A percentile compares a stretch with the other conserved stretches of the same genome.
These are phyloP conservation scores for Astrothelium macrocarpum DNA, from an alignment of 495 filamentous ascomycete genomes.

Conservation along the genomic window DNA sequence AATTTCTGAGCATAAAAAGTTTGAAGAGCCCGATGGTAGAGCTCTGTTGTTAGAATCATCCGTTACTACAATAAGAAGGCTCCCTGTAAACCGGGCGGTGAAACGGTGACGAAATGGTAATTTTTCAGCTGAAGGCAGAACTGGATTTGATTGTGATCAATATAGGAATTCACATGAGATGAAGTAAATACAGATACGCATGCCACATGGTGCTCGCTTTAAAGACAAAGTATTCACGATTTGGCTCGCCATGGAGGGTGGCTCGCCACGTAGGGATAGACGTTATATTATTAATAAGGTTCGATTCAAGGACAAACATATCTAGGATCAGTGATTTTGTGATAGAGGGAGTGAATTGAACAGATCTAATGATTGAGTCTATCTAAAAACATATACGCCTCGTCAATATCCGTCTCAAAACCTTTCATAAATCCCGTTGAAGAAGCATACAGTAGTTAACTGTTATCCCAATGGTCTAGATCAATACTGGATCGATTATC, in stretches of 20 bases:
- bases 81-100: neutral
- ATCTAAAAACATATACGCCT: too few relatives aligned
- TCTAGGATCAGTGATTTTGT: too few relatives aligned
- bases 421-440: too few relatives aligned
- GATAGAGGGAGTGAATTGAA: too few relatives aligned
- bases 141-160: neutral
- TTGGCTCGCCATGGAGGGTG: neutral
- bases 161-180: neutral
- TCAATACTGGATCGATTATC: too few relatives aligned
- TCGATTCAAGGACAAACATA: too few relatives aligned
- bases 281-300: too few relatives aligned
- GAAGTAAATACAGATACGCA: constrained; percentile 1
- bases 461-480: too few relatives aligned
- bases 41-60: neutral
- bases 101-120: neutral
- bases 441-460: too few relatives aligned
- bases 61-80: neutral
- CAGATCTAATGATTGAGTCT: too few relatives aligned
- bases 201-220: constrained; percentile 13
- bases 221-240: constrained; percentile 10
- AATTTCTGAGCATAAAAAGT: neutral
- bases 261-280: neutral
- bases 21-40: neutral
- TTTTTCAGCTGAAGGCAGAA: neutral
- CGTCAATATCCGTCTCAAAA: too few relatives aligned